Evolutionary conservation across 2,329 filamentous ascomycete genomes (phyloP), one percentile per base, ranked within the genome.

Genomic region (Escovopsis sp.): DNA sequence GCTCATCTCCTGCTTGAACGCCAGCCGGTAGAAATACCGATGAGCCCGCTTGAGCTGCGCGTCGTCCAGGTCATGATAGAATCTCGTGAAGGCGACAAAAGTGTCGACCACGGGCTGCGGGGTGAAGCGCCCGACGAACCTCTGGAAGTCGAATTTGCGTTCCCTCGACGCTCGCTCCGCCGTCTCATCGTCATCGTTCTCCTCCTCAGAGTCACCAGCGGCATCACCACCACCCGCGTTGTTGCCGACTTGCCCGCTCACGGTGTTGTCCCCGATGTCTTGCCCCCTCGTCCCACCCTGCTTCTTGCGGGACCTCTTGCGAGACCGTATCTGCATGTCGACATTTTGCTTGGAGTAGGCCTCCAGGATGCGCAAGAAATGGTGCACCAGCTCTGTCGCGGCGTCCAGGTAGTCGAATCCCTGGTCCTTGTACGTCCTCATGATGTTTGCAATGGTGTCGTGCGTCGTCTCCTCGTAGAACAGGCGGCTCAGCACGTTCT

Each of bases 381-480:
- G 84, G 50, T 96, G 86, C 0, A 82, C 71, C 27, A 96, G 72
- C 48, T 98, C 88, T 1, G 88, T 96, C 39, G 80, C 79, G 5
- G 87, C 80, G 56, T 98, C 87, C 1, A 98, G 68, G 46, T 94
- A 98, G 37, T 86, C 83, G 46, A 94, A 90, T 0, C 84, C 82
- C 58, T 96, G 90, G 40, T 88, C 84, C 45, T 92, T 93, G 61
- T 92, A 96, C n/a, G 71, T 78, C 42, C 79, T 70, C 1, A 88
- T 67, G 35, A 94, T 81, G 39, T 76, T 72, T 21, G 88, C 71
- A 35, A 98, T 72, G 17, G 82, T 70, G 41, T 98, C 88, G 49
- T 98, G 87, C 0, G 87, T 94, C 1, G 83, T 74, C 51, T 96
- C 86, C 56, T 98, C 90, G 58, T 98, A 98, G 55, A 98, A 98